Evolutionary conservation across 2,329 filamentous ascomycete genomes (phyloP), one percentile per base, ranked within the genome.

Genomic region (Botrytis squamosa): DNA sequence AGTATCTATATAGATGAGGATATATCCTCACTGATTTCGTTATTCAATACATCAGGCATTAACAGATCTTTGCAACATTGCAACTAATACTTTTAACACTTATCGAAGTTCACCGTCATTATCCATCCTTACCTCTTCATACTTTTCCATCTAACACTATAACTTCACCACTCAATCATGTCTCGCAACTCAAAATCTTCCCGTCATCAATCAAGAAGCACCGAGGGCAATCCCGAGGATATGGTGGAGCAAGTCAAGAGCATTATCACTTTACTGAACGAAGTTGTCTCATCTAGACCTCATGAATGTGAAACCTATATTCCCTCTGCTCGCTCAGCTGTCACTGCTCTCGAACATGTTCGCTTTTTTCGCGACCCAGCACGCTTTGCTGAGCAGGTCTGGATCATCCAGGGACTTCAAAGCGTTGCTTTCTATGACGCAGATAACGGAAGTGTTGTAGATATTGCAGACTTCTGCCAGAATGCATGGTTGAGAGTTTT

Each of bases 401-500:
- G 81, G 81, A 79, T 85, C 57, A 79, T 87, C 64, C 80, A 81
- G 46, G 82, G 83, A 9, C 82, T 88, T 44, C 87, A 88, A 76
- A 81, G 83, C 59, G 83, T 87, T 73, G 85, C 85, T 18, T 87
- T 84, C 76, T 81, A 83, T 62, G 86, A 88, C 73, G 80, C 83
- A 22, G 86, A 87, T 76, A 81, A 78, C 65, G 85, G 84, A 40
- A 81, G 80, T 42, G 81, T 87, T 20, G 75, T 75, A 57, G 86
- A 87, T 76, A 81, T 88, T 71, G 83, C 84, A 14, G 81, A 84
- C 20, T 88, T 85, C 84, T 87, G 86, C 75, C 81, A 87, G 73
- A 80, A 82, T 62, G 83, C 86, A 71, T 85, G 84, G 82, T 80
- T 88, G 42, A 78, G 80, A 46, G 78, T 88, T 18, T 80, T 86